Conservation (phyloP, 495 filamentous ascomycete genomes). For the Cladorrhinum samala region DNA sequence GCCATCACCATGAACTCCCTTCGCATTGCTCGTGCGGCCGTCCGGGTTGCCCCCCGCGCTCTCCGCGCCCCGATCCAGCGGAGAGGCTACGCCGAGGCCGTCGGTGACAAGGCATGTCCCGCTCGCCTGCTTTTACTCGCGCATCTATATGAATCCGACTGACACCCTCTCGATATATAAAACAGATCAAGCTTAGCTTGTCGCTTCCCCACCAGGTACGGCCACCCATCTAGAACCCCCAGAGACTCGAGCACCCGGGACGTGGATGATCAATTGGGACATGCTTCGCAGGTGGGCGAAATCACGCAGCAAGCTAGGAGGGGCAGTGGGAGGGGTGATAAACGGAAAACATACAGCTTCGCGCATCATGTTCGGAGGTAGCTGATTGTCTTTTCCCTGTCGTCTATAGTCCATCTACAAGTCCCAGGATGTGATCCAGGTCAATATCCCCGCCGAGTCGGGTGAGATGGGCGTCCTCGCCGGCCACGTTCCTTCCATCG, state of each 20-base stretch:
- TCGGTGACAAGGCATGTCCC: constrained; percentile 59
- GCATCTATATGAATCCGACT: constrained; percentile 5
- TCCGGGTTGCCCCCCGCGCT: constrained; percentile 67
- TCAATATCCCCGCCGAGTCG: constrained; percentile 96
- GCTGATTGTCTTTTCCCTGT: constrained; percentile 42
- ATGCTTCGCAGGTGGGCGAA: neutral
- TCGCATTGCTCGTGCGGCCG: constrained; percentile 80
- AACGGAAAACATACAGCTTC: neutral
- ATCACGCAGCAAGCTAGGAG: too few species aligned
- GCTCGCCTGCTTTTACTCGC: constrained; percentile 6
- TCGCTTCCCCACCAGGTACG: constrained; percentile 96
- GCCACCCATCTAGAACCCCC: constrained; percentile 4
- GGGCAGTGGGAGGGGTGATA: neutral
- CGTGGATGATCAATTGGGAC: neutral
- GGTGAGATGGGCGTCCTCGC: constrained; percentile 99
- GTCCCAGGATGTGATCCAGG: constrained; percentile 75
- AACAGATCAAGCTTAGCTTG: constrained; percentile 95
- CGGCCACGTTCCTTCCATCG: constrained; percentile 97
- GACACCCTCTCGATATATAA: constrained; percentile 6
- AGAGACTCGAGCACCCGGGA: constrained; percentile 7
- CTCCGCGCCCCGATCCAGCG: constrained; percentile 66
- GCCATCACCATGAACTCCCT: constrained; percentile 76
- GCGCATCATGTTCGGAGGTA: too few species aligned
- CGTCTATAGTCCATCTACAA: constrained; percentile 47
- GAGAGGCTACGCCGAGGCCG: constrained; percentile 90